Conservation (phyloP, 2,329 filamentous ascomycete genomes). For the Colletotrichum orchidophilum region DNA sequence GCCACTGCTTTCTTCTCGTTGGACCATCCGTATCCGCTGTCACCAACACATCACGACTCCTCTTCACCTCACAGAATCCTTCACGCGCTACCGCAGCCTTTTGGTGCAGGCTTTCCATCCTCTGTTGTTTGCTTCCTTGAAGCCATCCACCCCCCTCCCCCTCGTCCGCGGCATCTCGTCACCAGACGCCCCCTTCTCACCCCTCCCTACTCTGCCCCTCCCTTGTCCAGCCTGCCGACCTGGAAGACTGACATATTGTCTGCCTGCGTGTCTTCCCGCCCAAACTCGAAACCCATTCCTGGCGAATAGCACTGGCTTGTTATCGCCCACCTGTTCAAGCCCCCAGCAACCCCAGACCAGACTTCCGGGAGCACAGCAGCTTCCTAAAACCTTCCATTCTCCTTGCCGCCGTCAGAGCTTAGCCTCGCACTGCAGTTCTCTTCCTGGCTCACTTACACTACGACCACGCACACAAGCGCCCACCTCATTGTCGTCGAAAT, state of each 20-base stretch:
- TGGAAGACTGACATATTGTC: slow-evolving; percentile 14
- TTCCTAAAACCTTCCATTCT: slow-evolving; percentile 17
- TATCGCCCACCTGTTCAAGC: slow-evolving; percentile 32
- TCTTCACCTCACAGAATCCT: slow-evolving; percentile 32
- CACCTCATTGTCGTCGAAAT: slow-evolving; percentile 41
- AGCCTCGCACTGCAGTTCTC: slow-evolving; percentile 27
- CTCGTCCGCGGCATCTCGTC: slow-evolving; percentile 16
- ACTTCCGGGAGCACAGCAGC: slow-evolving; percentile 29
- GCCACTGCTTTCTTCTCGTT: slow-evolving; percentile 33
- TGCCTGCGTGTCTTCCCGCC: slow-evolving; percentile 28
- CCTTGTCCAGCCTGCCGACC: slow-evolving; percentile 22
- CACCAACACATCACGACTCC: slow-evolving; percentile 31
- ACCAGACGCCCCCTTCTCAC: slow-evolving; percentile 22
- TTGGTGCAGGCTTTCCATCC: slow-evolving; percentile 12
- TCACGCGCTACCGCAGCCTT: slow-evolving; percentile 28
- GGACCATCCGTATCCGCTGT: slow-evolving; percentile 24
- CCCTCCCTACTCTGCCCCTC: slow-evolving; percentile 26
- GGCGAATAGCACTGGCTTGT: slow-evolving; percentile 27
- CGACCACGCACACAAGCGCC: slow-evolving; percentile 41
- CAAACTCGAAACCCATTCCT: slow-evolving; percentile 16
- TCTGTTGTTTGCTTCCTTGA: neutral
- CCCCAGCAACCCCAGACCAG: slow-evolving; percentile 34
- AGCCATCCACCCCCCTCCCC: slow-evolving; percentile 2
- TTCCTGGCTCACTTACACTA: slow-evolving; percentile 28
- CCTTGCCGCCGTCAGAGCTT: slow-evolving; percentile 35